Conservation (phyloP, 805 yeast species). For the Candida bentonensis region DNA sequence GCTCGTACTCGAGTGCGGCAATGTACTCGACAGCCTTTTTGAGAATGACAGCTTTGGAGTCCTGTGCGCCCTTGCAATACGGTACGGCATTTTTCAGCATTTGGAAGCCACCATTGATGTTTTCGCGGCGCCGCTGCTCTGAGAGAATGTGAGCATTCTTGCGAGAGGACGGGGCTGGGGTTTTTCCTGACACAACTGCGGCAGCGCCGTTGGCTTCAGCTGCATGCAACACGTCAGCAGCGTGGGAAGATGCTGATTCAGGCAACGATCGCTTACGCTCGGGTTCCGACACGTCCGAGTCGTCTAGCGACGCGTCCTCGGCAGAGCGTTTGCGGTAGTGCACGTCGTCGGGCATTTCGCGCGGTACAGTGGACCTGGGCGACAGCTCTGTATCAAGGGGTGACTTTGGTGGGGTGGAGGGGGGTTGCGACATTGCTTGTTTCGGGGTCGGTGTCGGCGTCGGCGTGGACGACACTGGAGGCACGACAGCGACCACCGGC, state of each 20-base stretch:
- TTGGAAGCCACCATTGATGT: conserved; percentile 33
- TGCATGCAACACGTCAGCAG: neutral
- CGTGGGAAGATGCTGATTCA: neutral
- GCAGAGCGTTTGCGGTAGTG: neutral
- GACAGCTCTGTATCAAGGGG: neutral
- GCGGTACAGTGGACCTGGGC: neutral
- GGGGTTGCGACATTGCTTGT: no score
- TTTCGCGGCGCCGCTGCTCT: conserved; percentile 33
- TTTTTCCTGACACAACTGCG: neutral
- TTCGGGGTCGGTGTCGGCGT: no score
- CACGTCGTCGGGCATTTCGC: no score
- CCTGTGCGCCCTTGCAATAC: conserved; percentile 26
- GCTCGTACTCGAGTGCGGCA: conserved; percentile 22
- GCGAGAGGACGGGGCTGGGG: conserved; percentile 12
- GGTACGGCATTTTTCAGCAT: conserved; percentile 28
- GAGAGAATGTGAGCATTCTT: conserved; percentile 31
- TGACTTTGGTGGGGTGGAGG: neutral
- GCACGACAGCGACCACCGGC: neutral
- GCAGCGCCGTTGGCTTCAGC: neutral
- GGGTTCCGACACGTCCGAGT: neutral
- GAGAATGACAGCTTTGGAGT: conserved; percentile 32
- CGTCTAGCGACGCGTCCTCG: neutral
- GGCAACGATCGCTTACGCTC: neutral
- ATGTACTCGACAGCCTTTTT: conserved; percentile 31
- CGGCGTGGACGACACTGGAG: no score